phyloP scores from a whole-genome alignment of 768 basidiomycete genomes.

The Termitomyces sp. region DNA sequence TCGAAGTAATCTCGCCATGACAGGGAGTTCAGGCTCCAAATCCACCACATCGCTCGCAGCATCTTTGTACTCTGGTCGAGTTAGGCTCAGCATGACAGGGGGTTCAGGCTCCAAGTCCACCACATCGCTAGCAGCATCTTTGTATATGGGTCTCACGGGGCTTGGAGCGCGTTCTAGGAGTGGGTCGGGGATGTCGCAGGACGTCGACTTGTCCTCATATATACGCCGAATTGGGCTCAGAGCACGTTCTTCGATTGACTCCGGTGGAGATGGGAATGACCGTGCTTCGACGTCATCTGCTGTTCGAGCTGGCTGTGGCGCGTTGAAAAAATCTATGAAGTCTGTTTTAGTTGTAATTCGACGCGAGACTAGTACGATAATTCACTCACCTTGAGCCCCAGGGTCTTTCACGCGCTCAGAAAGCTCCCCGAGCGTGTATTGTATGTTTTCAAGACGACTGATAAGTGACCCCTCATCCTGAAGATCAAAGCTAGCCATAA shows the following conservation, averaged over 20 bases:
- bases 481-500: constrained; percentile 12
- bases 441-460: constrained; percentile 17
- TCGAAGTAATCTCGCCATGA: not conserved
- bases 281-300: not conserved
- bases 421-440: constrained; percentile 19
- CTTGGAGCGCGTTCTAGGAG: not conserved
- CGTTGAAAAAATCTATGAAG: not conserved
- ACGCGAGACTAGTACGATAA: not conserved
- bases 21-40: not conserved
- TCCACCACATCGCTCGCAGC: not conserved
- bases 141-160: not conserved
- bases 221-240: not conserved
- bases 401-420: constrained; percentile 19
- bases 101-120: not conserved
- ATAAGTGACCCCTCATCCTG: constrained; percentile 13
- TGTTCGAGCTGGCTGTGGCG: not conserved
- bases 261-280: not conserved
- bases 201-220: not conserved
- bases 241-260: not conserved
- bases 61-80: constrained; percentile 3
- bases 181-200: not conserved
- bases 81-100: not conserved
- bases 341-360: not conserved
- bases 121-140: not conserved
- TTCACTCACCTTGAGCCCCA: constrained; percentile 12